phyloP scores from a whole-genome alignment of 2,329 filamentous ascomycete genomes.

The Exophiala viscosa region DNA sequence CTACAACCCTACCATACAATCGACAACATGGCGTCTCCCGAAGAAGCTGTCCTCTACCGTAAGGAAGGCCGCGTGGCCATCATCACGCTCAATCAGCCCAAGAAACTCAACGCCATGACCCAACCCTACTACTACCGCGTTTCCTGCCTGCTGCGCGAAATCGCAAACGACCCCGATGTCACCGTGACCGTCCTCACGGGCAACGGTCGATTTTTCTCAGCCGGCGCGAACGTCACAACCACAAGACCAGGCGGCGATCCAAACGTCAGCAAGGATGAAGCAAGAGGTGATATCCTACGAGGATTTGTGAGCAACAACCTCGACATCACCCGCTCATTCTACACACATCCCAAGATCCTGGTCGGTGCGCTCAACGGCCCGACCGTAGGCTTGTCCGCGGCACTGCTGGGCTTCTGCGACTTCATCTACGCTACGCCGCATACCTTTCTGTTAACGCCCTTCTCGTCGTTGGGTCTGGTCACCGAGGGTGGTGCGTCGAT shows the following conservation, averaged over 20 bases:
- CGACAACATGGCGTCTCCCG: slow-evolving; percentile 23
- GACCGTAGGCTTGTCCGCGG: slow-evolving; percentile 81
- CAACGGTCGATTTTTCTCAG: slow-evolving; percentile 79
- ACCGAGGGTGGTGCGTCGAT: slow-evolving; percentile 79
- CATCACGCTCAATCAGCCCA: slow-evolving; percentile 78
- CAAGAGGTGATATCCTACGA: slow-evolving; percentile 60
- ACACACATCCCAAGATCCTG: slow-evolving; percentile 90
- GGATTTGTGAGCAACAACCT: slow-evolving; percentile 81
- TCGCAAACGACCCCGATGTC: slow-evolving; percentile 75
- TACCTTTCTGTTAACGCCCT: slow-evolving; percentile 84
- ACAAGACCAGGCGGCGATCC: slow-evolving; percentile 42
- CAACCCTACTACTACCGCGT: slow-evolving; percentile 73
- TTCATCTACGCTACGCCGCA: slow-evolving; percentile 85
- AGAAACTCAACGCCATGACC: slow-evolving; percentile 82
- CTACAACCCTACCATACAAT: background rate
- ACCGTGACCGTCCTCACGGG: slow-evolving; percentile 80
- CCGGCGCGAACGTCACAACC: slow-evolving; percentile 74
- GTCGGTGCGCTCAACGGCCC: slow-evolving; percentile 89
- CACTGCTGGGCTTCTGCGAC: slow-evolving; percentile 77
- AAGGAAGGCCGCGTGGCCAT: slow-evolving; percentile 70
- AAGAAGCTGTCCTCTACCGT: slow-evolving; percentile 55
- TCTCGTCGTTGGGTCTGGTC: slow-evolving; percentile 83
- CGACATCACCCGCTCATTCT: slow-evolving; percentile 84
- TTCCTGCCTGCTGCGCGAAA: slow-evolving; percentile 67
- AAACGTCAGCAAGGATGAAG: slow-evolving; percentile 41